A percentile compares a stretch with the other conserved stretches of the same genome.
Conservation (phyloP, 202 grass and related monocot species). For the Hordeum pubiflorum region DNA sequence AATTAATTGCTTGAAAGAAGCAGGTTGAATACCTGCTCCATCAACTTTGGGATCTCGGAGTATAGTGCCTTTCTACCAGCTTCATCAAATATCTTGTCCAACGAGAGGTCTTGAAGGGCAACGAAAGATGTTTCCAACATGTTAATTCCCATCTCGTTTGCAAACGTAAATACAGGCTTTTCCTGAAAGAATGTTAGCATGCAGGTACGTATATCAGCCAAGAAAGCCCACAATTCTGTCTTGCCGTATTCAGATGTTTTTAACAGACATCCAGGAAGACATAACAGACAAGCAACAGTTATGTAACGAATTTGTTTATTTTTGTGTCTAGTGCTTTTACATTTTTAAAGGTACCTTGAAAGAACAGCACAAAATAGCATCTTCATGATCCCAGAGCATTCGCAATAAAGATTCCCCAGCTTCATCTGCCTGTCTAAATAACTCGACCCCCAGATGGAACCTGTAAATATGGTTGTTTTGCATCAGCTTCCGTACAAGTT, state of each 20-base stretch:
- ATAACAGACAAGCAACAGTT: background rate
- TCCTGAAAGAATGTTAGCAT: slow-evolving; percentile 40
- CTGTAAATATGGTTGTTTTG: slow-evolving; percentile 32
- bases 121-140: slow-evolving; percentile 95
- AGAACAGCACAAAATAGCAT: slow-evolving; percentile 88
- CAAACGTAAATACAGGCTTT: slow-evolving; percentile 80
- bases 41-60: slow-evolving; percentile 61
- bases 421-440: slow-evolving; percentile 60
- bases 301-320: background rate
- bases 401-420: slow-evolving; percentile 65
- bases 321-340: background rate
- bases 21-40: slow-evolving; percentile 80
- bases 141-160: slow-evolving; percentile 92
- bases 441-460: slow-evolving; percentile 72
- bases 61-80: slow-evolving; percentile 58
- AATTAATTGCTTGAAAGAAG: background rate
- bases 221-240: background rate
- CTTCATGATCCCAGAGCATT: slow-evolving; percentile 95
- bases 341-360: slow-evolving; percentile 39
- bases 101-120: slow-evolving; percentile 83
- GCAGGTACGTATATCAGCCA: slow-evolving; percentile 17
- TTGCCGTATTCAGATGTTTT: background rate
- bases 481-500: background rate
- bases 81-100: slow-evolving; percentile 98
- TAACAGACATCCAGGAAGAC: background rate